Evolutionary conservation across 2,329 filamentous ascomycete species (phyloP).

Genomic region (Chrysoporthe puriensis): DNA sequence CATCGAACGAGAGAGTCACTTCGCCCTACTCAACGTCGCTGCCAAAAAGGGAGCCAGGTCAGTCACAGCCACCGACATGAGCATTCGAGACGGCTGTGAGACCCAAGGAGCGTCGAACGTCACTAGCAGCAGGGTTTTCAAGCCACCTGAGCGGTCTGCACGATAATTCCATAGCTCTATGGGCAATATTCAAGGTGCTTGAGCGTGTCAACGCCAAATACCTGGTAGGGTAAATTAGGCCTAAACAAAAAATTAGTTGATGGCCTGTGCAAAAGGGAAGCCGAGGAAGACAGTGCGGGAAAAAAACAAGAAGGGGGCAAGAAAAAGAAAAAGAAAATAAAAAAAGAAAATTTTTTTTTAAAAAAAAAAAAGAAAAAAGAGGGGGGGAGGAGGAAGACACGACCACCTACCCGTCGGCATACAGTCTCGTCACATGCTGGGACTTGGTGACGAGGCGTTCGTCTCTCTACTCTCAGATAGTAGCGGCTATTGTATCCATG

Average conservation of each 20-base stretch:
- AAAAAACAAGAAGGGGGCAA: neutral
- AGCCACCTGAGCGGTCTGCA: neutral
- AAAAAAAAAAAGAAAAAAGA: neutral
- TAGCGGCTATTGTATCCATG: neutral
- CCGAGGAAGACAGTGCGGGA: neutral
- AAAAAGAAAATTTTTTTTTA: neutral
- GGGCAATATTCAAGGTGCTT: neutral
- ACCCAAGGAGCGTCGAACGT: neutral
- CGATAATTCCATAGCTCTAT: neutral
- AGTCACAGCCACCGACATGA: neutral
- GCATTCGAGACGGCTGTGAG: neutral
- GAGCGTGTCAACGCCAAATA: neutral
- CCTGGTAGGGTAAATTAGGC: neutral
- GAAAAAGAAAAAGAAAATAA: neutral
- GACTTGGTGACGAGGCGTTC: neutral
- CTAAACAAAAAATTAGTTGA: neutral
- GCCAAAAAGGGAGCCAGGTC: neutral
- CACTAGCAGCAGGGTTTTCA: neutral
- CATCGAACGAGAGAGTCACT: neutral
- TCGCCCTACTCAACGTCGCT: neutral
- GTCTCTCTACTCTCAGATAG: neutral
- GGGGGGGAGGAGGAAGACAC: neutral
- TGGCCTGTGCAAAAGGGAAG: neutral
- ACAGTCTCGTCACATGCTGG: neutral
- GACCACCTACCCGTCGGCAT: neutral